These are phyloP conservation scores for Chrysoporthe deuterocubensis DNA, from an alignment of 2,329 filamentous ascomycete genomes.

Conservation along the genomic window DNA sequence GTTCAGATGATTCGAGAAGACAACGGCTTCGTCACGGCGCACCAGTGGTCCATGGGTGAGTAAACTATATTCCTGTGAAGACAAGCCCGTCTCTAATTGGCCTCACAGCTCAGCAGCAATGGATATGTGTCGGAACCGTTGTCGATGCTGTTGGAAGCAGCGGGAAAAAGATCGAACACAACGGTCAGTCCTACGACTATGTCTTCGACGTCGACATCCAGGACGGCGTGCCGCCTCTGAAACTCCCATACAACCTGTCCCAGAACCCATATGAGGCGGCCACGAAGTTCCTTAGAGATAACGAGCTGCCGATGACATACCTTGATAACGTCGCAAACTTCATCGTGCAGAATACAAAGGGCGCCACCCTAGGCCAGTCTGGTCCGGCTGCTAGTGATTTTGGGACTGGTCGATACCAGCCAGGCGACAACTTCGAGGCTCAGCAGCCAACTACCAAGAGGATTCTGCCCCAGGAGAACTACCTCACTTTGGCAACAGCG, in stretches of 20 bases:
- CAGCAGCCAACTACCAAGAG: slow-evolving; percentile 52
- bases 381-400: slow-evolving; percentile 64
- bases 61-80: too few relatives aligned
- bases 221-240: slow-evolving; percentile 88
- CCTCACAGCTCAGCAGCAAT: slow-evolving; percentile 63
- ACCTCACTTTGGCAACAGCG: slow-evolving; percentile 75
- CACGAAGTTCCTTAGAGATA: slow-evolving; percentile 86
- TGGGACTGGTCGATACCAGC: slow-evolving; percentile 78
- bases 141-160: slow-evolving; percentile 86
- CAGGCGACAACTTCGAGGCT: slow-evolving; percentile 59
- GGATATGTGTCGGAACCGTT: slow-evolving; percentile 91
- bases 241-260: slow-evolving; percentile 90
- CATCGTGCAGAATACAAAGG: slow-evolving; percentile 87
- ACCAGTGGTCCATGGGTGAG: slow-evolving; percentile 76
- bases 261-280: slow-evolving; percentile 93
- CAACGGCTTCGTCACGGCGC: slow-evolving; percentile 81
- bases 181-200: slow-evolving; percentile 90
- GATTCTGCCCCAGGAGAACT: slow-evolving; percentile 77
- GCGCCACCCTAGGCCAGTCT: slow-evolving; percentile 75
- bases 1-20: slow-evolving; percentile 87
- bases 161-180: slow-evolving; percentile 74
- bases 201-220: slow-evolving; percentile 97
- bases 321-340: slow-evolving; percentile 93
- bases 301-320: slow-evolving; percentile 85
- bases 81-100: slow-evolving; percentile 32